phyloP scores from a whole-genome alignment of 1,139 yeast species.

The Lodderomyces metapsilosis region DNA sequence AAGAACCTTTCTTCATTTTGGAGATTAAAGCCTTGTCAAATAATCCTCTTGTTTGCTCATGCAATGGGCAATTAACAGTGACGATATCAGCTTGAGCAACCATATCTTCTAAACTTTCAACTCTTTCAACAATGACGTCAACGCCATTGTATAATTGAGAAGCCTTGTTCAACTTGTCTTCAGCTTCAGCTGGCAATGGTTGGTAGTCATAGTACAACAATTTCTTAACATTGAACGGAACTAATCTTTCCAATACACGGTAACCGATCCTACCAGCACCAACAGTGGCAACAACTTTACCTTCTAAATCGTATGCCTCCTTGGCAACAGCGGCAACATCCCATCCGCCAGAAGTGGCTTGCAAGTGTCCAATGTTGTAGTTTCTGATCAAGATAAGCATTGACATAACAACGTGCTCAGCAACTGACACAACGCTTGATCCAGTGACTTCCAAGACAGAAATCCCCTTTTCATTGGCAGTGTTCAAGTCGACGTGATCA shows the following conservation, averaged over 20 bases:
- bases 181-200: constrained; percentile 57
- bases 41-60: constrained; percentile 65
- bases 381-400: constrained; percentile 71
- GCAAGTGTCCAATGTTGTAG: constrained; percentile 77
- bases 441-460: constrained; percentile 82
- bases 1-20: constrained; percentile 77
- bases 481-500: constrained; percentile 74
- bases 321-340: constrained; percentile 78
- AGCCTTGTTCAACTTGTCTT: constrained; percentile 47
- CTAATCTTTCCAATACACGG: constrained; percentile 69
- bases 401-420: constrained; percentile 79
- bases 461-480: constrained; percentile 63
- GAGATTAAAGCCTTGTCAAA: constrained; percentile 66
- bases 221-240: constrained; percentile 74
- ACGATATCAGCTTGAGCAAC: constrained; percentile 70
- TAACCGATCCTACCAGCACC: constrained; percentile 85
- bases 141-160: constrained; percentile 38
- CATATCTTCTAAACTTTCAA: constrained; percentile 64
- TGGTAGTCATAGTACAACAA: constrained; percentile 77
- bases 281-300: constrained; percentile 72
- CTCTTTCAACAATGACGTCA: constrained; percentile 53
- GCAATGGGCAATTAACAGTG: constrained; percentile 77
- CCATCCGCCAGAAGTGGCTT: constrained; percentile 62
- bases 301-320: constrained; percentile 73
- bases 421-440: constrained; percentile 75